phyloP scores from a whole-genome alignment of 2,329 filamentous ascomycete species.

The Cercospora sesami region DNA sequence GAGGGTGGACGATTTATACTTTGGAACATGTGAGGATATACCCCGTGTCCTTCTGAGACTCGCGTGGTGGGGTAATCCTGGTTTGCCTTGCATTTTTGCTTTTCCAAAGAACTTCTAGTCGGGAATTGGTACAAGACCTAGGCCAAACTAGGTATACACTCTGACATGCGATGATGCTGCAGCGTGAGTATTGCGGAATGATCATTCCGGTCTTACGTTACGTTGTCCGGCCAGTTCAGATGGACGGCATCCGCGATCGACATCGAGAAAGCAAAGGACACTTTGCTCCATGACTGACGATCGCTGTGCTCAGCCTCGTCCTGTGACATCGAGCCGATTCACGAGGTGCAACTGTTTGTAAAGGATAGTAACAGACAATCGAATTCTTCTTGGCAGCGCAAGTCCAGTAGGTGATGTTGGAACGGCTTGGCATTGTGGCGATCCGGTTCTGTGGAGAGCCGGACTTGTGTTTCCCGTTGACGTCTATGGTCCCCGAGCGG shows the following conservation, averaged over 20 bases:
- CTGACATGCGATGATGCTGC: not conserved
- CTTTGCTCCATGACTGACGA: not conserved
- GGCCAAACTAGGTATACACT: not conserved
- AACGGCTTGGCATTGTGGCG: not conserved
- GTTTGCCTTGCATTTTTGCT: not conserved
- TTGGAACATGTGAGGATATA: not conserved
- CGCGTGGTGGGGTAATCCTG: not conserved
- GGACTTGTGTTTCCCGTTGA: not conserved
- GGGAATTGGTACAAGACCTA: not conserved
- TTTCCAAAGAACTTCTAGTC: slow-evolving; percentile 1
- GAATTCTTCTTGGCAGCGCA: not conserved
- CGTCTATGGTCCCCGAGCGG: not conserved
- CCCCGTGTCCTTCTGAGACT: not conserved
- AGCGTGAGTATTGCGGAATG: not conserved
- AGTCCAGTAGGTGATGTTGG: not conserved
- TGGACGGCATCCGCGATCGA: not conserved
- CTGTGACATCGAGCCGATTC: not conserved
- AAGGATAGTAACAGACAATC: not conserved
- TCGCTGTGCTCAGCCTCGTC: not conserved
- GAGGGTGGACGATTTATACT: not conserved
- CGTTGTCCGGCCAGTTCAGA: not conserved
- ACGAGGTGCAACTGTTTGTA: not conserved
- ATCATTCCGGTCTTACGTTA: not conserved
- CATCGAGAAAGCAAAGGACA: not conserved
- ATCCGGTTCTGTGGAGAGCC: not conserved